Evolutionary conservation across 805 yeast species (phyloP).

Genomic region (Teunomyces aglyptinius): DNA sequence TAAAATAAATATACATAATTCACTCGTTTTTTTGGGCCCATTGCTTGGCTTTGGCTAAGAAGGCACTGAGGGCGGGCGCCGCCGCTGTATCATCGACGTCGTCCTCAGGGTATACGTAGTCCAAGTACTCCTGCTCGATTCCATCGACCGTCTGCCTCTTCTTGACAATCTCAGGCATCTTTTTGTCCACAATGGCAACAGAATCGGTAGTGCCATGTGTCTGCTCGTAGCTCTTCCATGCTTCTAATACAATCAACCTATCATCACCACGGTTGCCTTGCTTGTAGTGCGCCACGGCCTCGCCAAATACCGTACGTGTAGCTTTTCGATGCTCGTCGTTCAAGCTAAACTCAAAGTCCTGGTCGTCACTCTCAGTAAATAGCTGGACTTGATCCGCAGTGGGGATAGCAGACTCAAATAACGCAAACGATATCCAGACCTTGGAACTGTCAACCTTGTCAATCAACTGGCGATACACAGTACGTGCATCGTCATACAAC

Average conservation of each 20-base stretch:
- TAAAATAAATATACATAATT: background rate
- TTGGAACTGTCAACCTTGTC: slow-evolving; percentile 30
- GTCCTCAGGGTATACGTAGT: slow-evolving; percentile 69
- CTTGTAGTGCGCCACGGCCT: slow-evolving; percentile 50
- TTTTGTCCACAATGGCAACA: slow-evolving; percentile 33
- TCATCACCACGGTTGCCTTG: slow-evolving; percentile 33
- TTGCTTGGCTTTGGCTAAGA: slow-evolving; percentile 43
- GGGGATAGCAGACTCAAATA: slow-evolving; percentile 69
- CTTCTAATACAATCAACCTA: slow-evolving; percentile 55
- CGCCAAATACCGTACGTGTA: slow-evolving; percentile 56
- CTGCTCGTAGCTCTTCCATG: slow-evolving; percentile 63
- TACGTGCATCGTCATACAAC: slow-evolving; percentile 55
- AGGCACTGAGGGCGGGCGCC: slow-evolving; percentile 28
- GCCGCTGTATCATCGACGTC: slow-evolving; percentile 16
- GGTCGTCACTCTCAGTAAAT: slow-evolving; percentile 41
- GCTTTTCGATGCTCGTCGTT: slow-evolving; percentile 49
- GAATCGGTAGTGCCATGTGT: slow-evolving; percentile 53
- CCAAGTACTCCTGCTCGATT: slow-evolving; percentile 52
- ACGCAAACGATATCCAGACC: slow-evolving; percentile 65
- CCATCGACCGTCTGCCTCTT: slow-evolving; percentile 45
- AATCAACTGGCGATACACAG: slow-evolving; percentile 43
- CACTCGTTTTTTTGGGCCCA: slow-evolving; percentile 20
- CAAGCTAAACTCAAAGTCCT: slow-evolving; percentile 52
- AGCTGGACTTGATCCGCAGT: slow-evolving; percentile 42
- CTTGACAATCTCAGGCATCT: slow-evolving; percentile 55